Evolutionary conservation across 1,284 basidiomycete species (phyloP).

Genomic region (Peniophora sp.): DNA sequence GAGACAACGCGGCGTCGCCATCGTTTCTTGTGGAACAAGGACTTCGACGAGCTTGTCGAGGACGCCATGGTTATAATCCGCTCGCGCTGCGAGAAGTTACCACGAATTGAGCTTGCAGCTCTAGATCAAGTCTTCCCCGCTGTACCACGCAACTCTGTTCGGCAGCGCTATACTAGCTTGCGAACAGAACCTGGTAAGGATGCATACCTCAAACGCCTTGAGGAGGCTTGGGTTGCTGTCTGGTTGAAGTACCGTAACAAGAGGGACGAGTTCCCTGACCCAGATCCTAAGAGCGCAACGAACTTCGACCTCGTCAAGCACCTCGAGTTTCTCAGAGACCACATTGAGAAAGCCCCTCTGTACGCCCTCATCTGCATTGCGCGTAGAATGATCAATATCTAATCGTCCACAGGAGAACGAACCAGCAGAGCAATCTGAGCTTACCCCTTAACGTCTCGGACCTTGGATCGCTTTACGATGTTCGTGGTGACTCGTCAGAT

Average conservation of each 20-base stretch:
- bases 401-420: slow-evolving; percentile 22
- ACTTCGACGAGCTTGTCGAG: slow-evolving; percentile 81
- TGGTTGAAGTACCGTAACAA: slow-evolving; percentile 70
- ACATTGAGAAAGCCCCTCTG: slow-evolving; percentile 82
- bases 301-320: slow-evolving; percentile 76
- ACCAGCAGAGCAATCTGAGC: slow-evolving; percentile 14
- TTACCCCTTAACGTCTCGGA: slow-evolving; percentile 42
- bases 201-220: slow-evolving; percentile 71
- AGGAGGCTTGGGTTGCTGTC: slow-evolving; percentile 74
- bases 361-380: slow-evolving; percentile 32
- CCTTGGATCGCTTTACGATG: slow-evolving; percentile 38
- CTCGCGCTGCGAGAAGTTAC: slow-evolving; percentile 58
- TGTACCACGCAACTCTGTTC: slow-evolving; percentile 58
- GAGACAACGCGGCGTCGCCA: slow-evolving; percentile 35
- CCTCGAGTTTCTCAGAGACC: slow-evolving; percentile 69
- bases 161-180: slow-evolving; percentile 54
- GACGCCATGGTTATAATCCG: slow-evolving; percentile 80
- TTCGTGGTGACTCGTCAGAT: slow-evolving; percentile 19
- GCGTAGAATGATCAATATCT: slow-evolving; percentile 6
- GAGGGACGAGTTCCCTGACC: slow-evolving; percentile 55
- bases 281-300: slow-evolving; percentile 54
- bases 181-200: slow-evolving; percentile 59
- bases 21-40: slow-evolving; percentile 77
- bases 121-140: slow-evolving; percentile 75
- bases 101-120: slow-evolving; percentile 62